Conservation (phyloP, 768 basidiomycete species). For the Jaapia argillacea region DNA sequence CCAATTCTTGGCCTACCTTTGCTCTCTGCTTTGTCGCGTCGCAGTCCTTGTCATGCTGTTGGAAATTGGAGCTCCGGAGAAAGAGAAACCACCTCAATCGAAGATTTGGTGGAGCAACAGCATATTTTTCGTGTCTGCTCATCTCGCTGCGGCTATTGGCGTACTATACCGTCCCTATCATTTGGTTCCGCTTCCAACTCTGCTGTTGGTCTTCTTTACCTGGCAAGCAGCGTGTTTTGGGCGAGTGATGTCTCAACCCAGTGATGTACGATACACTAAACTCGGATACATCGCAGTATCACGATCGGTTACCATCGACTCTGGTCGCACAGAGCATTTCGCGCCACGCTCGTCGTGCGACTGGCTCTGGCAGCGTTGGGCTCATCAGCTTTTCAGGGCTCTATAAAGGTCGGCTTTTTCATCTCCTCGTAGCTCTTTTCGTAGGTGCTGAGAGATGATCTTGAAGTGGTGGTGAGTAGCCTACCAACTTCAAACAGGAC, state of each 20-base stretch:
- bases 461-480: constrained; percentile 42
- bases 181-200: constrained; percentile 31
- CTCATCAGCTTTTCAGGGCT: constrained; percentile 69
- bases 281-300: constrained; percentile 29
- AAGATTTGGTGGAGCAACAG: constrained; percentile 57
- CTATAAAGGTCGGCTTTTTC: constrained; percentile 46
- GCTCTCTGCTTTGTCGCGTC: no score
- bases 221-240: constrained; percentile 72
- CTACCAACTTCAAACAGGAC: neutral
- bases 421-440: neutral
- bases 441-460: constrained; percentile 11
- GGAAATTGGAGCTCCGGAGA: no score
- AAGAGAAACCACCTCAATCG: constrained; percentile 10
- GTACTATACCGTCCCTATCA: constrained; percentile 38
- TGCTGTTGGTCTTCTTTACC: constrained; percentile 40
- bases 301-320: constrained; percentile 72
- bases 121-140: constrained; percentile 45
- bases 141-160: constrained; percentile 47
- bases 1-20: no score
- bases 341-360: constrained; percentile 44
- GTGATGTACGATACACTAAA: neutral
- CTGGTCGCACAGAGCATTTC: constrained; percentile 69
- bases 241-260: constrained; percentile 23
- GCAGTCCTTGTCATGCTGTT: no score
- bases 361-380: constrained; percentile 55